Conservation (phyloP, 1,284 basidiomycete species). For the Athelia psychrophila region DNA sequence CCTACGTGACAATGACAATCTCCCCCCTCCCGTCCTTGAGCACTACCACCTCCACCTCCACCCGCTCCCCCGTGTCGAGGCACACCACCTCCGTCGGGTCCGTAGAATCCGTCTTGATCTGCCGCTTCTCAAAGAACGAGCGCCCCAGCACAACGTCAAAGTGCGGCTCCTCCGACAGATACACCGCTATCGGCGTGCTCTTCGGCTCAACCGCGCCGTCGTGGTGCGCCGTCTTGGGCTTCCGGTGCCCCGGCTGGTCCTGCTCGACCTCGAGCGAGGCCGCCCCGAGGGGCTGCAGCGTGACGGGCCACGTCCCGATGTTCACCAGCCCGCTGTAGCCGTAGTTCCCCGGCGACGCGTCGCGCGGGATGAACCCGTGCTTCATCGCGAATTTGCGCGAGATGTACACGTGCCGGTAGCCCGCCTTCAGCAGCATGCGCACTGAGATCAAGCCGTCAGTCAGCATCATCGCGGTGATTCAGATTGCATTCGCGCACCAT, state of each 20-base stretch:
- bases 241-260: constrained; percentile 6
- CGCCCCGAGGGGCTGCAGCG: constrained; percentile 38
- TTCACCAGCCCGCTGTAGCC: constrained; percentile 84
- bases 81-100: constrained; percentile 93
- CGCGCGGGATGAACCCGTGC: constrained; percentile 86
- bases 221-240: constrained; percentile 1
- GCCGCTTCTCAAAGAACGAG: constrained; percentile 90
- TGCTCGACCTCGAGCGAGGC: constrained; percentile 22
- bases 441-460: constrained; percentile 42
- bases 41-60: constrained; percentile 90
- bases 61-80: constrained; percentile 92
- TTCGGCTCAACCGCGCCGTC: constrained; percentile 13
- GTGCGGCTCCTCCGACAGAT: constrained; percentile 91
- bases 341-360: constrained; percentile 80
- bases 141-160: constrained; percentile 96
- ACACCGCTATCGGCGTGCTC: constrained; percentile 49
- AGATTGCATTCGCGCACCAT: constrained; percentile 51
- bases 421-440: constrained; percentile 91
- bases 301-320: constrained; percentile 80
- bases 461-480: constrained; percentile 17
- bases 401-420: constrained; percentile 94
- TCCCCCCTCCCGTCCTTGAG: constrained; percentile 85
- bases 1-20: constrained; percentile 81
- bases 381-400: constrained; percentile 90
- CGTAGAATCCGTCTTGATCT: constrained; percentile 76